phyloP scores from a whole-genome alignment of 768 basidiomycete genomes.

The Termitomyces sp. region DNA sequence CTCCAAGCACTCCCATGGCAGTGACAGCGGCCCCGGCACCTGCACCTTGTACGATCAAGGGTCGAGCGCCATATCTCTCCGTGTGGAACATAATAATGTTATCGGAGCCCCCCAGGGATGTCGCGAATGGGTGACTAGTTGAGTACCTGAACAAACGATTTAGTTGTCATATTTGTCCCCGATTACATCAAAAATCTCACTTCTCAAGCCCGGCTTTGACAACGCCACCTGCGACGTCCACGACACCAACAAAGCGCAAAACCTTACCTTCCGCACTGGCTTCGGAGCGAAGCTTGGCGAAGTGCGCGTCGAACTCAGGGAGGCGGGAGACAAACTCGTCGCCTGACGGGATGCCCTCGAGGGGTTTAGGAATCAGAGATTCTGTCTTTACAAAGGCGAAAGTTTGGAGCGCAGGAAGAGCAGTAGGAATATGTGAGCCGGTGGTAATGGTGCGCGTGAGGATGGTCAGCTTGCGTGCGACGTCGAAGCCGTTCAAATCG shows the following conservation, averaged over 20 bases:
- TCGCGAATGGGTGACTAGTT: constrained; percentile 88
- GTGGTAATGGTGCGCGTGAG: constrained; percentile 72
- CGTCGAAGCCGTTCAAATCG: constrained; percentile 95
- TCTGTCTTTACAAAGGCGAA: constrained; percentile 78
- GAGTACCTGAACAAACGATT: constrained; percentile 62
- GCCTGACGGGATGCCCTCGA: constrained; percentile 66
- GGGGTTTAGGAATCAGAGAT: constrained; percentile 79
- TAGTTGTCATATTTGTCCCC: neutral
- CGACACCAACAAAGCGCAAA: constrained; percentile 90
- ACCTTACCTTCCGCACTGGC: constrained; percentile 82
- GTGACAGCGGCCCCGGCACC: constrained; percentile 98
- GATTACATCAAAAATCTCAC: constrained; percentile 41
- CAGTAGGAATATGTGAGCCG: constrained; percentile 27
- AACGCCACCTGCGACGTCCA: constrained; percentile 69
- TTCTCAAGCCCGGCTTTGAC: constrained; percentile 89
- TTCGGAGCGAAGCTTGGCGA: constrained; percentile 70
- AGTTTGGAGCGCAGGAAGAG: constrained; percentile 63
- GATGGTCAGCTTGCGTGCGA: constrained; percentile 96
- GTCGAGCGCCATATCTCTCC: constrained; percentile 82
- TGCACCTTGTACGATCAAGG: constrained; percentile 91
- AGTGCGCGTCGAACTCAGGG: constrained; percentile 79
- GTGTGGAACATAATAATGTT: constrained; percentile 99
- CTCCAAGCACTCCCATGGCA: constrained; percentile 95
- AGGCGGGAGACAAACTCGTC: constrained; percentile 81
- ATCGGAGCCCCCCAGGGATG: constrained; percentile 92